phyloP scores from a whole-genome alignment of 2,329 filamentous ascomycete species.

The Neopestalotiopsis clavispora region DNA sequence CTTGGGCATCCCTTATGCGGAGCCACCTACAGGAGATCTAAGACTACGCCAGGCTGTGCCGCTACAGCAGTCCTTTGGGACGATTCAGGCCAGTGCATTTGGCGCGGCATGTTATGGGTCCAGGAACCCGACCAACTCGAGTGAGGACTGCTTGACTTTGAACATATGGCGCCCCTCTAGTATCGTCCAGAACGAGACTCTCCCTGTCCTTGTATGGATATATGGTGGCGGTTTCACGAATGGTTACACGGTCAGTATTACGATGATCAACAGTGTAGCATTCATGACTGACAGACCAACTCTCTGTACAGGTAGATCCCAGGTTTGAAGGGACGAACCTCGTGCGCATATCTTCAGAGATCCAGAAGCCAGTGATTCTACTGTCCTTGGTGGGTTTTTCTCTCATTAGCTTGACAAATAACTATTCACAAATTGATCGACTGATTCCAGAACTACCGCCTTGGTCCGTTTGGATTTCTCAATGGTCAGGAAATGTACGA shows the following conservation, averaged over 20 bases:
- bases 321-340: constrained; percentile 6
- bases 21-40: background rate
- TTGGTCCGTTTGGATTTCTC: background rate
- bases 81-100: background rate
- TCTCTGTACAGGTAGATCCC: background rate
- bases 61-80: background rate
- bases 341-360: constrained; percentile 1
- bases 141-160: constrained; percentile 52
- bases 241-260: background rate
- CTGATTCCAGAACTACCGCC: background rate
- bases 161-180: constrained; percentile 46
- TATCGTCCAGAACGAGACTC: constrained; percentile 28
- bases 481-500: background rate
- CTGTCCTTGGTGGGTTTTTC: too few species aligned
- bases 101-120: background rate
- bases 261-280: background rate
- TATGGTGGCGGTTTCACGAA: constrained; percentile 56
- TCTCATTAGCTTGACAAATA: too few species aligned
- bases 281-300: background rate
- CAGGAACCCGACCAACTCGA: background rate
- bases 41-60: constrained; percentile 1
- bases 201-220: constrained; percentile 59
- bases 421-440: too few species aligned
- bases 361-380: background rate
- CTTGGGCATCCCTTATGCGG: background rate